A percentile compares a stretch with the other conserved stretches of the same genome.
Evolutionary conservation across 306 rosid genomes (phyloP).

Genomic region (Glycyrrhiza uralensis): DNA sequence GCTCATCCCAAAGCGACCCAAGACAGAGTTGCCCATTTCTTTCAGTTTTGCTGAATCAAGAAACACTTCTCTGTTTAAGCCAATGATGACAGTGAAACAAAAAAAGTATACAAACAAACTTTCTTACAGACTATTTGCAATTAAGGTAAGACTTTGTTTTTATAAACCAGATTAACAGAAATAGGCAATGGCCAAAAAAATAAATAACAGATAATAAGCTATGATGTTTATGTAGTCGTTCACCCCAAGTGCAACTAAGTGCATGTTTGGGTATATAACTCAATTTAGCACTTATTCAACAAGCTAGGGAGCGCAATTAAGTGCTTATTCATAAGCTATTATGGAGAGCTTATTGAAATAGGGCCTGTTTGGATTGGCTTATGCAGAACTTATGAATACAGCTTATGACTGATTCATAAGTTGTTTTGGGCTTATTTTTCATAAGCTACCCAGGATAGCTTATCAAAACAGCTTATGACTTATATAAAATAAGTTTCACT

Average conservation of each 20-base stretch:
- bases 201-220: neutral
- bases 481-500: too few relatives aligned
- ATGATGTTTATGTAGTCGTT: neutral
- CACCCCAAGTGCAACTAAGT: slow-evolving; percentile 7
- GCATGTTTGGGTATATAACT: too few relatives aligned
- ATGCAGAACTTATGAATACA: too few relatives aligned
- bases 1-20: slow-evolving; percentile 96
- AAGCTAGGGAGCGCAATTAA: too few relatives aligned
- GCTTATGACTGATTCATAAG: too few relatives aligned
- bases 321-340: too few relatives aligned
- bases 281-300: too few relatives aligned
- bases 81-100: neutral
- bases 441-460: too few relatives aligned
- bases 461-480: too few relatives aligned
- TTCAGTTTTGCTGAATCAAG: slow-evolving; percentile 67
- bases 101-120: neutral
- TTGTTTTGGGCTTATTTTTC: too few relatives aligned
- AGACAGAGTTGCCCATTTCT: slow-evolving; percentile 85
- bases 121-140: neutral
- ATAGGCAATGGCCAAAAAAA: neutral
- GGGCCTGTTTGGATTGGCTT: too few relatives aligned
- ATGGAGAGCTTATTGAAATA: too few relatives aligned
- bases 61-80: neutral
- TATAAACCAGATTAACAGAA: neutral
- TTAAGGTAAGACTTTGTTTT: neutral